Evolutionary conservation across 257 asterid genomes (phyloP).

Genomic region (Nyctanthes arbortristis): DNA sequence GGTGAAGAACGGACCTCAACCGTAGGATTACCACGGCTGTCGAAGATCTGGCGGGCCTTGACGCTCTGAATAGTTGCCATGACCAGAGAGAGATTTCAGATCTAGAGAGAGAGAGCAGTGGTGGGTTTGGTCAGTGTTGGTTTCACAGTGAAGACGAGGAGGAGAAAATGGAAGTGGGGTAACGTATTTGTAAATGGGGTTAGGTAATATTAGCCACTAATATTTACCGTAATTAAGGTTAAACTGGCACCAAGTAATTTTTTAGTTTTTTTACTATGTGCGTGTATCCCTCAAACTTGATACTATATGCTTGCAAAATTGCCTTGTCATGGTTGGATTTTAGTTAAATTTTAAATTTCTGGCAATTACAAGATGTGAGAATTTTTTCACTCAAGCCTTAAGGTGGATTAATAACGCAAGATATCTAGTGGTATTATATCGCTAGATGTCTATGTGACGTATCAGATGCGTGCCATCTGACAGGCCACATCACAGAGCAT

Average conservation of each 20-base stretch:
- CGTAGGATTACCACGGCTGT: constrained; percentile 88
- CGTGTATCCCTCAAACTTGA: too few species aligned
- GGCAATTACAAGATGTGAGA: too few species aligned
- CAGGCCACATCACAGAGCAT: too few species aligned
- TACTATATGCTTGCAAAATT: too few species aligned
- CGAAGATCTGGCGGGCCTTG: constrained; percentile 86
- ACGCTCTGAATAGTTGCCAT: constrained; percentile 66
- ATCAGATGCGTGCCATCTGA: too few species aligned
- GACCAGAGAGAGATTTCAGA: constrained; percentile 14
- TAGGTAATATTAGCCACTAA: constrained; percentile 48
- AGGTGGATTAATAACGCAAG: too few species aligned
- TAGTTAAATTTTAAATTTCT: too few species aligned
- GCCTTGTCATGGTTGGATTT: too few species aligned
- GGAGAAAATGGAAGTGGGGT: background rate
- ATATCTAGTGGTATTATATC: too few species aligned
- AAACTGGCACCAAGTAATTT: constrained; percentile 36
- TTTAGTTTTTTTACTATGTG: too few species aligned
- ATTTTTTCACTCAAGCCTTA: too few species aligned
- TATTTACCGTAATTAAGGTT: constrained; percentile 27
- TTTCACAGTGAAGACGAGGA: background rate
- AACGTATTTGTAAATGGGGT: constrained; percentile 35
- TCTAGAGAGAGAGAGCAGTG: constrained; percentile 1
- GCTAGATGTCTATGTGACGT: too few species aligned
- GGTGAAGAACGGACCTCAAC: constrained; percentile 59
- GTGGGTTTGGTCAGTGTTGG: background rate